phyloP scores from a whole-genome alignment of 345 rosid species.

The Rubroshorea leprosula region DNA sequence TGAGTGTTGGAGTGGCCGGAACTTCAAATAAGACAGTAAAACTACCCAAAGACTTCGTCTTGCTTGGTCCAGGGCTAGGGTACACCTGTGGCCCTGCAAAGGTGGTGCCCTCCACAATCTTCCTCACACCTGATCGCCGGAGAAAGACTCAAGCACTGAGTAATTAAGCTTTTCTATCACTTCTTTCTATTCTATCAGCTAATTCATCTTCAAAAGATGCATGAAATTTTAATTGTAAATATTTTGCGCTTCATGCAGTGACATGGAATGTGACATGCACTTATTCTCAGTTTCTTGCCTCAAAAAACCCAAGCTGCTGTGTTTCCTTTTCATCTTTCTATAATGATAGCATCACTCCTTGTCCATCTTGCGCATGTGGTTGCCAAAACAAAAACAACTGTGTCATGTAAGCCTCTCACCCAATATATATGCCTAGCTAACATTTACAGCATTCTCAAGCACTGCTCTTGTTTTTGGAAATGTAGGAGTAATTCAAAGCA shows the following conservation, averaged over 20 bases:
- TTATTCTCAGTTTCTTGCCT: constrained; percentile 68
- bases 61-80: constrained; percentile 69
- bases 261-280: constrained; percentile 94
- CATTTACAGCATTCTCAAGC: not conserved
- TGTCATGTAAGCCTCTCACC: constrained; percentile 40
- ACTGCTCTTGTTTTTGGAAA: not conserved
- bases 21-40: constrained; percentile 75
- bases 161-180: constrained; percentile 21
- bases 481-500: constrained; percentile 51
- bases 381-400: constrained; percentile 58
- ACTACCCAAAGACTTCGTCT: constrained; percentile 64
- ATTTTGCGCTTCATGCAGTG: constrained; percentile 37
- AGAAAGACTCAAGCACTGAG: constrained; percentile 75
- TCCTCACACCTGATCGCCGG: constrained; percentile 50
- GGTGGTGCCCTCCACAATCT: constrained; percentile 61
- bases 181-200: not conserved
- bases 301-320: constrained; percentile 70
- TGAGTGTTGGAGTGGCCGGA: constrained; percentile 66
- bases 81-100: constrained; percentile 77
- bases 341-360: constrained; percentile 60
- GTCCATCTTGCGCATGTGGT: constrained; percentile 78
- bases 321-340: constrained; percentile 84
- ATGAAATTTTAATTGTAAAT: too few species aligned
- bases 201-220: too few species aligned
- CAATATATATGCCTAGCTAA: not conserved